Conservation (phyloP, 2,329 filamentous ascomycete species). For the Leptographium procerum region DNA sequence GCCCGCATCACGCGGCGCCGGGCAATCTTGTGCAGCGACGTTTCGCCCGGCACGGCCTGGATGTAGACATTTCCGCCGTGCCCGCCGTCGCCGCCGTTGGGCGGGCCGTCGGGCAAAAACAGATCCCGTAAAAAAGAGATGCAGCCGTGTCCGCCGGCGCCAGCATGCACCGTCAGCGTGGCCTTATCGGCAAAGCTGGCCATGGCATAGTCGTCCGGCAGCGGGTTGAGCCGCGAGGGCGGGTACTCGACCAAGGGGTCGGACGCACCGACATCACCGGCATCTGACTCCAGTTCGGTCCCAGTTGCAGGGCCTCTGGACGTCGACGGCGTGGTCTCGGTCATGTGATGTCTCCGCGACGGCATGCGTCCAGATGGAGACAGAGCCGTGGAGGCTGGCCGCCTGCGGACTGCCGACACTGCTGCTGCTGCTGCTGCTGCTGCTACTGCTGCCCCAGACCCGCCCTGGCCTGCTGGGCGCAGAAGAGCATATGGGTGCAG, state of each 20-base stretch:
- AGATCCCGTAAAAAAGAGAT: conserved; percentile 90
- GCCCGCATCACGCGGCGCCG: conserved; percentile 65
- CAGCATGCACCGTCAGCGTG: conserved; percentile 63
- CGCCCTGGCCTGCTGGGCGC: not conserved
- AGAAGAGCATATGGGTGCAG: conserved; percentile 41
- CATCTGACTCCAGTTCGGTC: not conserved
- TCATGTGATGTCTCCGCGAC: not conserved
- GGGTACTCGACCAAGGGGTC: conserved; percentile 14
- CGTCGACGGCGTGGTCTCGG: no score
- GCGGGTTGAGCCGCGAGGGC: conserved; percentile 61
- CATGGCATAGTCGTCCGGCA: conserved; percentile 71
- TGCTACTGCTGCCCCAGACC: not conserved
- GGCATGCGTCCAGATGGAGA: no score
- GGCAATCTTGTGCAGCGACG: conserved; percentile 83
- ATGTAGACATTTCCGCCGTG: conserved; percentile 89
- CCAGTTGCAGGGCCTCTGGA: no score
- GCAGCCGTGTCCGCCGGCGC: conserved; percentile 79
- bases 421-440: not conserved
- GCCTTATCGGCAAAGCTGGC: conserved; percentile 84
- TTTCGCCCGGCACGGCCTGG: conserved; percentile 83
- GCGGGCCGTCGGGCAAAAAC: conserved; percentile 75
- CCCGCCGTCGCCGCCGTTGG: conserved; percentile 91
- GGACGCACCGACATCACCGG: not conserved
- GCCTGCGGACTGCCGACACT: not conserved
- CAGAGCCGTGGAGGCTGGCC: not conserved